These are phyloP conservation scores for Jatropha multifida DNA, from an alignment of 441 rosid species.

Conservation along the genomic window DNA sequence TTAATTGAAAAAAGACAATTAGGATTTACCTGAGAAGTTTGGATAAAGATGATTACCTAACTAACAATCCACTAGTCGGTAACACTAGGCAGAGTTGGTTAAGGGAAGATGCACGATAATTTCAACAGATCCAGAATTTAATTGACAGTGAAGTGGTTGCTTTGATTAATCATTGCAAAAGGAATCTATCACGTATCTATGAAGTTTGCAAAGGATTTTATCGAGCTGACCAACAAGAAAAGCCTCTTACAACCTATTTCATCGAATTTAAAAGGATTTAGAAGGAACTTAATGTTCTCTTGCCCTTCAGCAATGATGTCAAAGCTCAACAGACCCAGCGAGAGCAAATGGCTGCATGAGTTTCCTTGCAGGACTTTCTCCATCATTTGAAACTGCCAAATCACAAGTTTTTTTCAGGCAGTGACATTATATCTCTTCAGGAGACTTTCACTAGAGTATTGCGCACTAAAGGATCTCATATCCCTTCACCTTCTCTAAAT, in stretches of 20 bases:
- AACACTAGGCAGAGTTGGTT: background rate
- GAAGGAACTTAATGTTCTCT: background rate
- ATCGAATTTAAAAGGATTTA: background rate
- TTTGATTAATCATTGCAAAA: background rate
- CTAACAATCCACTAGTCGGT: background rate
- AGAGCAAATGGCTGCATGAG: background rate
- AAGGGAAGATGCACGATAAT: background rate
- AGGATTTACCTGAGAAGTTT: background rate
- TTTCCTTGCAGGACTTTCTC: too few species aligned
- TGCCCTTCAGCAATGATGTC: background rate
- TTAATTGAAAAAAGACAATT: slow-evolving; percentile 12
- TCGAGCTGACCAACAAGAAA: background rate
- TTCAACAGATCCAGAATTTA: background rate
- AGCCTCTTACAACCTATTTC: too few species aligned
- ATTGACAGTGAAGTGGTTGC: background rate
- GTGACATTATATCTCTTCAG: background rate
- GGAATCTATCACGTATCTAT: background rate
- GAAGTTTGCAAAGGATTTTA: background rate
- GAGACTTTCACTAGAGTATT: background rate
- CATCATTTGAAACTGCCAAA: background rate
- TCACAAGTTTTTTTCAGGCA: background rate
- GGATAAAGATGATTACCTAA: background rate
- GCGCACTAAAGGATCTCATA: background rate
- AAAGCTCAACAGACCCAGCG: background rate
- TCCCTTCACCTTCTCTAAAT: too few species aligned